Evolutionary conservation across 192 early-diverging fungal genomes (phyloP).

Genomic region (Gryganskiella cystojenkinii): DNA sequence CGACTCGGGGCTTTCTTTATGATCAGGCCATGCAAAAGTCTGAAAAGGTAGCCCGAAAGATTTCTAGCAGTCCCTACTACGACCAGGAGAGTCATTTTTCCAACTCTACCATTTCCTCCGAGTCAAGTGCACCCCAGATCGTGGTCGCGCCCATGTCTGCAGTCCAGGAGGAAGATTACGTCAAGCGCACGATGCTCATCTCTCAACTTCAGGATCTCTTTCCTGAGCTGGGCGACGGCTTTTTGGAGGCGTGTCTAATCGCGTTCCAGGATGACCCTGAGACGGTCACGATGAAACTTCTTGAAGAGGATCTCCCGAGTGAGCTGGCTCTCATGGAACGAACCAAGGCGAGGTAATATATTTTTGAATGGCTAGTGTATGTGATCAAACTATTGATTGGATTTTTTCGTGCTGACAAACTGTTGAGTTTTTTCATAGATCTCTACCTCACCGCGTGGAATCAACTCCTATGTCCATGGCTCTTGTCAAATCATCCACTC

Average conservation of each 20-base stretch:
- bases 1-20: constrained; percentile 28
- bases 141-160: constrained; percentile 9
- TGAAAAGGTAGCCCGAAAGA: constrained; percentile 25
- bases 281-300: constrained; percentile 77
- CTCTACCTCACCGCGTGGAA: constrained; percentile 15
- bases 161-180: constrained; percentile 56
- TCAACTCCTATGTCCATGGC: constrained; percentile 5
- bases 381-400: not conserved
- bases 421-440: constrained; percentile 6
- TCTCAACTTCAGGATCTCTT: constrained; percentile 90
- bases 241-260: constrained; percentile 87
- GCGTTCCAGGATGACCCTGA: constrained; percentile 76
- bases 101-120: constrained; percentile 11
- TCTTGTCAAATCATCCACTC: not conserved
- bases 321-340: constrained; percentile 75
- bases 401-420: too few species aligned
- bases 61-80: constrained; percentile 28
- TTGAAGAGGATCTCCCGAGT: constrained; percentile 82
- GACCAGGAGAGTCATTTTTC: constrained; percentile 14
- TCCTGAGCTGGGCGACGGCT: constrained; percentile 90
- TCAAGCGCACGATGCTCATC: constrained; percentile 70
- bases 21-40: constrained; percentile 45
- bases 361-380: too few species aligned
- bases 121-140: not conserved
- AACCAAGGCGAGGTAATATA: constrained; percentile 58